Base-by-base conservation (phyloP, 208 protist genomes). In the Wallacemonas sp. region DNA sequence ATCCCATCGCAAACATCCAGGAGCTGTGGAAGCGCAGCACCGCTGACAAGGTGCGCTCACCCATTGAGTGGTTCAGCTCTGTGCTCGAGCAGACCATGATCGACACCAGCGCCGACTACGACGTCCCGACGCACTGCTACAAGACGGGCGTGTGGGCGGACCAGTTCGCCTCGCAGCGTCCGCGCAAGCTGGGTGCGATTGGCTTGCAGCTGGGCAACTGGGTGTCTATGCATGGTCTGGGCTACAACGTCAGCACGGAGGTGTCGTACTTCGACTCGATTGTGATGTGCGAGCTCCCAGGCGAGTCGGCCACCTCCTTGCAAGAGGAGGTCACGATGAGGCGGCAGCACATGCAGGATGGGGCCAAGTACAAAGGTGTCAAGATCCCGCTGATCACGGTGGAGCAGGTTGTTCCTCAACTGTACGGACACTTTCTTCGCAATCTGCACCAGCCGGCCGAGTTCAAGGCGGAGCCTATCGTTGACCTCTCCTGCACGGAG, bases 191-290 rank as follows among this genome's bases (percentile, higher is more conserved):
- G 1, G 92, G 85, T 2, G 85, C 80, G 24, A 89, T 95, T 39
- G 92, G 89, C 11, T 82, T 97, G 61, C 87, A 94, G 67, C 81
- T 97, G 1, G 84, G 85, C 6, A 93, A 76, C 52, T 97, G 87
- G 87, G 81, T 93, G 2, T 93, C 89, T 1, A 97, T 97, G 92
- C 92, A 97, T 65, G 92, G 89, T 1, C 73, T 72, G 0, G 74
- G 85, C 36, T 70, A 95, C 65, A 97, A 97, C 66, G 74, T 97
- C 2, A 57, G 52, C 39, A 83, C 76, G 39, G 78, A 93, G 34
- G 60, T 94, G 34, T 38, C 54, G 38, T 84, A 84, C 61, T 95
- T 95, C 46, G 75, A 93, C 44, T 55, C 78, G 36, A 93, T 97
- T 47, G 49, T 95, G 14, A 92, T 95, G 85, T 97, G 92, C 48